These are phyloP conservation scores for Truncatella angustata DNA, from an alignment of 2,329 filamentous ascomycete genomes.

Conservation along the genomic window DNA sequence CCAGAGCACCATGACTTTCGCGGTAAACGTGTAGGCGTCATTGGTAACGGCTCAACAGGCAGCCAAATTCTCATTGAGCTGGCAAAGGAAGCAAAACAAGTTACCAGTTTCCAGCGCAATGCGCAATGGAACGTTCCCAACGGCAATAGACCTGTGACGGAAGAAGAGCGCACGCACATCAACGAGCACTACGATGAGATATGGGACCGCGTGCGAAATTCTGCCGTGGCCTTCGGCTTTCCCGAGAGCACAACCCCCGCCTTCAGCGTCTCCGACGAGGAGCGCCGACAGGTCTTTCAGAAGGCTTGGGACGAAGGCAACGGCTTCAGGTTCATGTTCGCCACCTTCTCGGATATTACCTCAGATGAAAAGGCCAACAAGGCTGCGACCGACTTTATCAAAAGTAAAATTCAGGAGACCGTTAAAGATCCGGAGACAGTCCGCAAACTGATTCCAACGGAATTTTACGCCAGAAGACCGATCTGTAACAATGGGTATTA, in stretches of 20 bases:
- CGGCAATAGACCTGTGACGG: neutral
- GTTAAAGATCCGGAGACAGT: conserved; percentile 3
- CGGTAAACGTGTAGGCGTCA: conserved; percentile 2
- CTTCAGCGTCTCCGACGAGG: neutral
- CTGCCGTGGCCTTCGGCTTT: neutral
- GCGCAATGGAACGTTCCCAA: neutral
- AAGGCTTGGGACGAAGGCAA: neutral
- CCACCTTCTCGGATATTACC: neutral
- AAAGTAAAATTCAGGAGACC: neutral
- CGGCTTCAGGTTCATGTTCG: conserved; percentile 3
- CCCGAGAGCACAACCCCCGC: neutral
- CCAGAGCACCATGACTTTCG: neutral
- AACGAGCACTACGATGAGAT: conserved; percentile 1
- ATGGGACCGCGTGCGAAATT: neutral
- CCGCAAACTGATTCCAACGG: neutral
- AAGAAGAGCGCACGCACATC: neutral
- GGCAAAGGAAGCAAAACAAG: neutral
- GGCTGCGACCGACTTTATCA: neutral
- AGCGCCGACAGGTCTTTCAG: neutral
- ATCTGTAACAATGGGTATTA: conserved; percentile 1
- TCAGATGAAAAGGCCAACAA: conserved; percentile 1
- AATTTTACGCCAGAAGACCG: neutral
- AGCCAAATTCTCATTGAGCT: neutral
- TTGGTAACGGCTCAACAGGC: conserved; percentile 1
- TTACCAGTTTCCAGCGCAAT: neutral